phyloP scores from a whole-genome alignment of 495 filamentous ascomycete genomes.

The Podospora conica region DNA sequence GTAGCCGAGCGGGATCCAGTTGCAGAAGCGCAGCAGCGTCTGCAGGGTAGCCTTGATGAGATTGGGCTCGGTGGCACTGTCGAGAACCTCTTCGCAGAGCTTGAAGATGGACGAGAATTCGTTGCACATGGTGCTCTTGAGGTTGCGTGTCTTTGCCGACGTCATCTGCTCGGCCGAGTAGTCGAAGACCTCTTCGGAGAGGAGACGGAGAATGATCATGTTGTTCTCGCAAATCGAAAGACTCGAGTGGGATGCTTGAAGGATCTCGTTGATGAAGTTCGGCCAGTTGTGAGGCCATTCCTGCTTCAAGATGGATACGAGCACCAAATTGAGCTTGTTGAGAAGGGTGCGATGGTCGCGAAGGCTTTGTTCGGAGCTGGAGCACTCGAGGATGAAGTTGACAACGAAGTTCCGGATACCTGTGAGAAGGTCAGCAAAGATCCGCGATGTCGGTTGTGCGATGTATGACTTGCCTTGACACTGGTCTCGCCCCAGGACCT shows the following conservation, averaged over 20 bases:
- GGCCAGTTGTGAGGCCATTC: constrained; percentile 99
- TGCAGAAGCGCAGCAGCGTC: constrained; percentile 90
- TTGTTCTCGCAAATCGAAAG: constrained; percentile 99
- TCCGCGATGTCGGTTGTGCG: background rate
- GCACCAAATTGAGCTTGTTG: constrained; percentile 95
- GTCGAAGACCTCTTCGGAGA: constrained; percentile 98
- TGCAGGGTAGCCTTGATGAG: constrained; percentile 91
- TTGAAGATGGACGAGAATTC: constrained; percentile 98
- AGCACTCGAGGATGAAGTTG: constrained; percentile 91
- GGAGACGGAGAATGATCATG: constrained; percentile 92
- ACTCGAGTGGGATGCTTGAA: constrained; percentile 87
- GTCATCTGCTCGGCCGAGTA: constrained; percentile 99
- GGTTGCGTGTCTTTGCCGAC: constrained; percentile 84
- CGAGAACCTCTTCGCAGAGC: constrained; percentile 88
- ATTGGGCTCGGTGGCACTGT: constrained; percentile 77
- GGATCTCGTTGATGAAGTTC: constrained; percentile 99
- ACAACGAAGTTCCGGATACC: constrained; percentile 99
- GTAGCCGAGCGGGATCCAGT: constrained; percentile 97
- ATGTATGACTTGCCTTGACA: constrained; percentile 61
- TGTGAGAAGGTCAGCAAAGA: constrained; percentile 28
- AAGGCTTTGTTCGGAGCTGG: constrained; percentile 78
- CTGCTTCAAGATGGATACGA: constrained; percentile 96
- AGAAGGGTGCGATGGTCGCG: constrained; percentile 75
- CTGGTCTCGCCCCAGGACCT: constrained; percentile 89
- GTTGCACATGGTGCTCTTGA: constrained; percentile 96